Evolutionary conservation across 2,329 filamentous ascomycete species (phyloP), one percentile per base, ranked within the genome.

Genomic region (Paracorniculantispora psalliotae): DNA sequence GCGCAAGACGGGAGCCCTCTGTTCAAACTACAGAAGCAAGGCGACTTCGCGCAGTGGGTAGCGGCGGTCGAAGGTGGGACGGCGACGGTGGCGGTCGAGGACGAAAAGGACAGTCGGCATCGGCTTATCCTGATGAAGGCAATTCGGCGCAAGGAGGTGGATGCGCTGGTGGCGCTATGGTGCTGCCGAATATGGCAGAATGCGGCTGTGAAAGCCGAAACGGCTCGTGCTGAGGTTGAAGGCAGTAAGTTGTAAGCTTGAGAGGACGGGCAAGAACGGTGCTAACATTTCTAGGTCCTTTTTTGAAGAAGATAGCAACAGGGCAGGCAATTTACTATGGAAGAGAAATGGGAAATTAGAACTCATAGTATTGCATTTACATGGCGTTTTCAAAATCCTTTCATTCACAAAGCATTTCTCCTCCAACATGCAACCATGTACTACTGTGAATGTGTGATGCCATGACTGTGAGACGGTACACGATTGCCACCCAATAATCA

Each of bases 131-230:
- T 46, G 39, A 35, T 23, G 12, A 46, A 33, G 19, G 19, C 26
- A 13, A 9, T 46, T 35, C 39, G 26, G n/a, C n/a, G 52, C 17
- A 55, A 46, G 15, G 39, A 55, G 26, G 52, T 46, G 10, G 52
- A 55, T n/a, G 52, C 19, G n/a, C 28, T 55, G 52, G 52, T 55
- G n/a, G 52, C 52, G 52, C 26, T 55, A 26, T 55, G 52, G 52
- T 55, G 52, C 28, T 44, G 39, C 19, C 28, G 52, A 2, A 46
- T 55, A 33, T 55, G 52, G 52, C 52, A 44, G 52, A 39, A 30
- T 17, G 26, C 52, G 26, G 52, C 52, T 1, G 41, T 13, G n/a
- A 55, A 25, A 28, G 41, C 26, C 9, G 37, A 43, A 5, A n/a
- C 12, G 5, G 52, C 26, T 9, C 26, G 23, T 9, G n/a, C 4